A percentile compares a stretch with the other conserved stretches of the same genome.
Evolutionary conservation across 2,329 filamentous ascomycete species (phyloP).

Genomic region (Colletotrichum euphorbiae): DNA sequence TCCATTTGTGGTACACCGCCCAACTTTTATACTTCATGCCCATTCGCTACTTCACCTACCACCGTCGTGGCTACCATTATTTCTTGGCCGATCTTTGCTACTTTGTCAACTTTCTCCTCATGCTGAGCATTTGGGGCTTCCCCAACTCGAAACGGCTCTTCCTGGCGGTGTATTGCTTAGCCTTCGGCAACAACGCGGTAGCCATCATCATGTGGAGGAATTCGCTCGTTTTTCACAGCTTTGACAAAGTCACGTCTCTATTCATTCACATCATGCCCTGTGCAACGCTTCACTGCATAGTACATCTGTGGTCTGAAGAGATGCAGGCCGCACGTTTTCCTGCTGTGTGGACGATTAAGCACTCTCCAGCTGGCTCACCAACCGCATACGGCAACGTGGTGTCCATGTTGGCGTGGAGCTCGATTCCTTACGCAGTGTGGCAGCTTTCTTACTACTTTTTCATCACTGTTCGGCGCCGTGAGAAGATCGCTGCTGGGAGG

Average conservation of each 20-base stretch:
- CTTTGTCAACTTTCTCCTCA: conserved; percentile 90
- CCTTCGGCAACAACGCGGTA: conserved; percentile 95
- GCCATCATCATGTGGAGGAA: conserved; percentile 99
- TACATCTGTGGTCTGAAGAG: conserved; percentile 79
- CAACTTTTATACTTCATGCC: conserved; percentile 97
- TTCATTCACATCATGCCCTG: conserved; percentile 99
- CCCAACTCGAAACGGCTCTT: conserved; percentile 91
- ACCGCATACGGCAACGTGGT: conserved; percentile 81
- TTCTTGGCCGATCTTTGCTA: conserved; percentile 98
- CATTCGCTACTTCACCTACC: conserved; percentile 91
- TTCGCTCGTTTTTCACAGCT: conserved; percentile 96
- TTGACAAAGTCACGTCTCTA: conserved; percentile 98
- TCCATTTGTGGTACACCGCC: conserved; percentile 91
- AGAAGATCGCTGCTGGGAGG: conserved; percentile 94
- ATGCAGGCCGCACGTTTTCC: conserved; percentile 80
- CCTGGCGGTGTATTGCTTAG: conserved; percentile 90
- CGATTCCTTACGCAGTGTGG: conserved; percentile 92
- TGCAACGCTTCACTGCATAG: conserved; percentile 89
- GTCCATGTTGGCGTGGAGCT: conserved; percentile 95
- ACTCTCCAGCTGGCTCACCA: conserved; percentile 73
- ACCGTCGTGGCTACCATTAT: conserved; percentile 92
- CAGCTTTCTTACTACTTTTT: conserved; percentile 93
- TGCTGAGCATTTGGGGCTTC: conserved; percentile 90
- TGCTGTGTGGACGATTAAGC: conserved; percentile 85
- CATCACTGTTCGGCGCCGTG: conserved; percentile 92